These are phyloP conservation scores for Nicotiana tomentosiformis DNA, from an alignment of 257 asterid genomes.

Conservation along the genomic window DNA sequence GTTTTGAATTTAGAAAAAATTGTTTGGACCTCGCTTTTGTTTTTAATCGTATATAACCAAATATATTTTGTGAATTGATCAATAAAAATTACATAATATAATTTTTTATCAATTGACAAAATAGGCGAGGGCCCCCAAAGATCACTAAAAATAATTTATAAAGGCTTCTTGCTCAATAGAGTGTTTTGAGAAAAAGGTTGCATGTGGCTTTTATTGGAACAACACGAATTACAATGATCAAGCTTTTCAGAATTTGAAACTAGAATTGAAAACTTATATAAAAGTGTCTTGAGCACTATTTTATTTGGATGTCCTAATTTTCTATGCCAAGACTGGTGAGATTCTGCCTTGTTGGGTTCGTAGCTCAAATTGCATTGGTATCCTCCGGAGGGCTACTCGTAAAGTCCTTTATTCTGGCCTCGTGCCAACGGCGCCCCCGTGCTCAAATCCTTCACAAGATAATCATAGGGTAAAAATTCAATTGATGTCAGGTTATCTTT, in stretches of 20 bases:
- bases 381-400: too few relatives aligned
- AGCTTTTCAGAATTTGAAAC: neutral
- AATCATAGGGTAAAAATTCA: too few relatives aligned
- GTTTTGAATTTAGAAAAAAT: too few relatives aligned
- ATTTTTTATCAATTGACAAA: neutral
- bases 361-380: neutral
- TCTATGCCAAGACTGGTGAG: neutral
- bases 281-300: neutral
- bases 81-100: neutral
- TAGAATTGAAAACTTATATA: neutral
- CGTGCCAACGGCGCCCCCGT: neutral
- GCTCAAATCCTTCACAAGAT: neutral
- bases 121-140: neutral
- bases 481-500: too few relatives aligned
- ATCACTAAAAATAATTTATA: neutral
- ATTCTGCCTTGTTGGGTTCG: neutral
- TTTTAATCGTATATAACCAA: too few relatives aligned
- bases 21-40: too few relatives aligned
- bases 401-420: neutral
- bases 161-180: neutral
- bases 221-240: too few relatives aligned
- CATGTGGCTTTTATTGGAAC: neutral
- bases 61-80: neutral
- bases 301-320: neutral
- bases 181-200: neutral